These are phyloP conservation scores for Diaporthe sp. DNA, from an alignment of 2,329 filamentous ascomycete species.

Conservation along the genomic window DNA sequence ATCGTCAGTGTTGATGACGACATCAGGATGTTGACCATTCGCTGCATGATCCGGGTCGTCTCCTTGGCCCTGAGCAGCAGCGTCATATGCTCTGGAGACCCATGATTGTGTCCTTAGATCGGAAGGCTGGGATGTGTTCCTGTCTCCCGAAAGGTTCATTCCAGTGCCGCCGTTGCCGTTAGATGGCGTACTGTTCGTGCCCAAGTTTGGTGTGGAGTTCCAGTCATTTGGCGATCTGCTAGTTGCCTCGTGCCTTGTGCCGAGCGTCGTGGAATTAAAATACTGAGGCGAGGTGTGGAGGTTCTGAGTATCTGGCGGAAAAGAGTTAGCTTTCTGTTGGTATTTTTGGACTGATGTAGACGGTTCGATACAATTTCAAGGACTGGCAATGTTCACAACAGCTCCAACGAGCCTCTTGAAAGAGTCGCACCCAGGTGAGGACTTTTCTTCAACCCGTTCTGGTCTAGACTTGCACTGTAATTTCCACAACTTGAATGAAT, in stretches of 20 bases:
- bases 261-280: background rate
- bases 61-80: slow-evolving; percentile 29
- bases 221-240: slow-evolving; percentile 18
- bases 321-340: background rate
- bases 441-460: background rate
- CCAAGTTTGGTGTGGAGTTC: background rate
- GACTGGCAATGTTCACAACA: background rate
- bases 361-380: background rate
- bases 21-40: background rate
- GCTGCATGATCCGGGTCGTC: slow-evolving; percentile 8
- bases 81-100: slow-evolving; percentile 40
- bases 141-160: background rate
- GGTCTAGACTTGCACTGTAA: background rate
- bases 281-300: background rate
- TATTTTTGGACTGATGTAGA: background rate
- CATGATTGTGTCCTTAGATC: slow-evolving; percentile 36
- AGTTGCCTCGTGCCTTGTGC: background rate
- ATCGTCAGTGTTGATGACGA: slow-evolving; percentile 14
- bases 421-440: too few species aligned
- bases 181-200: background rate
- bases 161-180: background rate
- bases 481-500: background rate
- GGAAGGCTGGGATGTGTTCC: background rate
- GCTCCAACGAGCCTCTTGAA: background rate
- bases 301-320: background rate